Evolutionary conservation across 2,329 filamentous ascomycete genomes (phyloP).

Genomic region (Apiospora phragmitis): DNA sequence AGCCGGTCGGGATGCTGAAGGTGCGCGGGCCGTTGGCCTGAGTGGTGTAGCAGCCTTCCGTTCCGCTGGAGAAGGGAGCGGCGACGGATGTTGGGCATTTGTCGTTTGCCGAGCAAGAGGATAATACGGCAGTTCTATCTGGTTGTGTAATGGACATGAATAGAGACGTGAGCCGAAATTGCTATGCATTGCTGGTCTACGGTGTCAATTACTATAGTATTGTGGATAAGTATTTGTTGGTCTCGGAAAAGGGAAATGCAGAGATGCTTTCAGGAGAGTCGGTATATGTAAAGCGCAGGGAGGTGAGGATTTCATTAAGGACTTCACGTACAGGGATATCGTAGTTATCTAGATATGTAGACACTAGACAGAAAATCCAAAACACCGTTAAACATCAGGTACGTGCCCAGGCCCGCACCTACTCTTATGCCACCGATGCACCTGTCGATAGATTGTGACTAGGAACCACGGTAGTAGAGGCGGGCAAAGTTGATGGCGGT

Average conservation of each 20-base stretch:
- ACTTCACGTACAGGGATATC: neutral
- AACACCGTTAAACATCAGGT: too few relatives aligned
- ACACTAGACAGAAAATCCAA: too few relatives aligned
- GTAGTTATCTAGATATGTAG: neutral
- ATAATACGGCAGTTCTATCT: neutral
- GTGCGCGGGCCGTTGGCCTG: slow-evolving; percentile 16
- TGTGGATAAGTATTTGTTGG: neutral
- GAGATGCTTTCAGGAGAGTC: neutral
- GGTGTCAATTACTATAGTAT: neutral
- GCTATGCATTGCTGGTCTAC: slow-evolving; percentile 10
- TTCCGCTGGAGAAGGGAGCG: slow-evolving; percentile 1
- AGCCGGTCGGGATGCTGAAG: slow-evolving; percentile 13
- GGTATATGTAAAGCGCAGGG: neutral
- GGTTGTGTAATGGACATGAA: slow-evolving; percentile 21
- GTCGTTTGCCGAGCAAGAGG: slow-evolving; percentile 11
- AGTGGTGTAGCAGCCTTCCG: slow-evolving; percentile 17
- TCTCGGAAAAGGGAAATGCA: neutral
- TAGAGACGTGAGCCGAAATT: slow-evolving; percentile 14
- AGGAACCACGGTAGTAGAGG: too few relatives aligned
- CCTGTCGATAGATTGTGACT: too few relatives aligned
- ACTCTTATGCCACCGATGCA: too few relatives aligned
- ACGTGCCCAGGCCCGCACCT: too few relatives aligned
- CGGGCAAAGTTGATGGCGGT: too few relatives aligned
- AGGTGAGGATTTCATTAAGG: neutral
- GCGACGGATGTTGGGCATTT: slow-evolving; percentile 17